Conservation (phyloP, 148 eudicot species). For the Rhododendron vialii region DNA sequence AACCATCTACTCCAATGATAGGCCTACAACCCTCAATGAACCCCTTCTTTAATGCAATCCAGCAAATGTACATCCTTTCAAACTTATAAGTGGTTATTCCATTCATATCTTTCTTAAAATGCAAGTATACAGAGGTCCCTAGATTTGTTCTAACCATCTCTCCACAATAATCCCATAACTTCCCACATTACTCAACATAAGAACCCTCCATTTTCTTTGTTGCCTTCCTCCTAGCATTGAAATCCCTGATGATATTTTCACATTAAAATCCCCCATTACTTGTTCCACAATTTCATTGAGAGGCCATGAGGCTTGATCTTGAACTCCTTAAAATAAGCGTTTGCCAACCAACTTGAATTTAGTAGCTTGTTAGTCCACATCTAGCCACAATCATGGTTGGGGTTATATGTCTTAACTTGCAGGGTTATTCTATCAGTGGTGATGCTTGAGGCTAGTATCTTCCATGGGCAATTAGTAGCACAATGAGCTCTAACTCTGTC, state of each 20-base stretch:
- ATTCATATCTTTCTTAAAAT: not conserved
- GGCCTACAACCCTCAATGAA: slow-evolving; percentile 9
- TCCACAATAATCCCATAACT: not conserved
- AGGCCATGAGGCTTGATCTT: not conserved
- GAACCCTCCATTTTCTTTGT: not conserved
- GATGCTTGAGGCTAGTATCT: no score
- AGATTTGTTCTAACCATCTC: not conserved
- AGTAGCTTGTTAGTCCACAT: not conserved
- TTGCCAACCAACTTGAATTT: not conserved
- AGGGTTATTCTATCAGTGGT: not conserved
- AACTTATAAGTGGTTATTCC: not conserved
- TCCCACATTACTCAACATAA: not conserved
- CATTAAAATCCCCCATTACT: not conserved
- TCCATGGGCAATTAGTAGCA: no score
- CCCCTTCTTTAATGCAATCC: slow-evolving; percentile 5
- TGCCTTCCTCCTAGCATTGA: not conserved
- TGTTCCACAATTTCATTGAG: not conserved
- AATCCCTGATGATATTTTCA: not conserved
- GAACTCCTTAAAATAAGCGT: not conserved
- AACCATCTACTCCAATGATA: slow-evolving; percentile 9
- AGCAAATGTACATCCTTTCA: slow-evolving; percentile 11
- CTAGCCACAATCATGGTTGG: not conserved
- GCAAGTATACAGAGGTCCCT: not conserved
- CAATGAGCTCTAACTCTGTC: no score
- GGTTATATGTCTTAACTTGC: not conserved